Evolutionary conservation across 345 rosid species (phyloP).

Genomic region (Viola odorata): DNA sequence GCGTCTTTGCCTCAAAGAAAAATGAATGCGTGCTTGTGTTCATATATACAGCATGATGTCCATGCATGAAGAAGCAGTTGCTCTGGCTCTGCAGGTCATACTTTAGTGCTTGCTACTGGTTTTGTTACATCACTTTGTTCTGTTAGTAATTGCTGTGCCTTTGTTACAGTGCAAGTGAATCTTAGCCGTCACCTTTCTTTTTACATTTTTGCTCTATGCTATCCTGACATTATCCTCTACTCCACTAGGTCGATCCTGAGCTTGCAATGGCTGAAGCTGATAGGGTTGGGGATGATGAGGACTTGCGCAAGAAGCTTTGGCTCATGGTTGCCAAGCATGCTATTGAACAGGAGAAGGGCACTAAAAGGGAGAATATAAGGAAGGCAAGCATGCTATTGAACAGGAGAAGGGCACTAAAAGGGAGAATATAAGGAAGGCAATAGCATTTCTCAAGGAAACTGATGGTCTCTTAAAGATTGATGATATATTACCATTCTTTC

Average conservation of each 20-base stretch:
- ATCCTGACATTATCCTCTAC: constrained; percentile 12
- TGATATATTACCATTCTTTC: constrained; percentile 97
- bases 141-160: not conserved
- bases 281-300: constrained; percentile 99
- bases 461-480: constrained; percentile 95
- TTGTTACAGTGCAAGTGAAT: not conserved
- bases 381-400: constrained; percentile 88
- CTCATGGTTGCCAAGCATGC: constrained; percentile 99
- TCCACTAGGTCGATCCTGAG: constrained; percentile 82
- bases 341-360: constrained; percentile 88
- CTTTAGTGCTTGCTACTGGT: constrained; percentile 1
- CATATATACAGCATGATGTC: constrained; percentile 99
- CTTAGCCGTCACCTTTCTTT: not conserved
- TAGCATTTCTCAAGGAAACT: constrained; percentile 97
- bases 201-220: not conserved
- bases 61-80: constrained; percentile 99
- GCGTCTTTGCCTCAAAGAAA: constrained; percentile 95
- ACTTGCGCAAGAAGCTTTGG: constrained; percentile 96
- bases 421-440: constrained; percentile 94
- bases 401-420: constrained; percentile 97
- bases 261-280: constrained; percentile 99
- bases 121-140: constrained; percentile 2
- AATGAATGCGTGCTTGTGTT: constrained; percentile 92
- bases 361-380: constrained; percentile 93
- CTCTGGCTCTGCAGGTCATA: constrained; percentile 91